Evolutionary conservation across 1,284 basidiomycete genomes (phyloP), one percentile per base, ranked within the genome.

Genomic region (Sphaerobolus stellatus): DNA sequence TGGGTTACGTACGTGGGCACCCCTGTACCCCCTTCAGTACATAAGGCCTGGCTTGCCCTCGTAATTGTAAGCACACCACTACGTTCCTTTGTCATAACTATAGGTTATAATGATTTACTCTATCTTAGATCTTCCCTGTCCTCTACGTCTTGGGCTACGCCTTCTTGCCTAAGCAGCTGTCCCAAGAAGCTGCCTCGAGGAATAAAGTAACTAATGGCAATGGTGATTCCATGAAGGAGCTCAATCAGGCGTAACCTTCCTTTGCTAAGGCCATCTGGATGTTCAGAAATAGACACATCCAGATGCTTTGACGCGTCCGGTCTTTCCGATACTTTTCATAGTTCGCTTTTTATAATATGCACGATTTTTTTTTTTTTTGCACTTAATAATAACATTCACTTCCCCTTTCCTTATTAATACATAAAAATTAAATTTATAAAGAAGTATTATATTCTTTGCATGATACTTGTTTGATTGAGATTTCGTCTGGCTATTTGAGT

Each of bases 21-120:
- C 50, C 28, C 61, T 22, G 67, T 80, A n/a, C 70, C 75, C 1
- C 46, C 66, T 30, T 69, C 69, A 9, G 78, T 76, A 2, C 75
- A 77, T 62, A 54, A 73, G 41, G 76, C 76, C 7, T 82, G 80
- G 79, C 52, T 76, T 47, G 79, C 77, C 2, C 64, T 80, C 36
- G 60, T 79, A 38, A 70, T 79, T 41, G 79, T 79, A 59, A 61
- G 76, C 71, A 4, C 20, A 16, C 7, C 48, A 18, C 30, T 33
- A 33, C 30, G 13, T 45, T 16, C 5, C 43, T 59, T 24, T 18
- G 38, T 52, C 9, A n/a, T 28, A 16, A n/a, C 41, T 24, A n/a
- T 16, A 6, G n/a, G 16, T 25, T 28, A 56, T 5, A 43, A 24
- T 30, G 14, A 31, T n/a, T 40, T 45, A 2, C 22, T 8, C 18